Conservation (phyloP, 139 green algal species). For the Closterium sp. region DNA sequence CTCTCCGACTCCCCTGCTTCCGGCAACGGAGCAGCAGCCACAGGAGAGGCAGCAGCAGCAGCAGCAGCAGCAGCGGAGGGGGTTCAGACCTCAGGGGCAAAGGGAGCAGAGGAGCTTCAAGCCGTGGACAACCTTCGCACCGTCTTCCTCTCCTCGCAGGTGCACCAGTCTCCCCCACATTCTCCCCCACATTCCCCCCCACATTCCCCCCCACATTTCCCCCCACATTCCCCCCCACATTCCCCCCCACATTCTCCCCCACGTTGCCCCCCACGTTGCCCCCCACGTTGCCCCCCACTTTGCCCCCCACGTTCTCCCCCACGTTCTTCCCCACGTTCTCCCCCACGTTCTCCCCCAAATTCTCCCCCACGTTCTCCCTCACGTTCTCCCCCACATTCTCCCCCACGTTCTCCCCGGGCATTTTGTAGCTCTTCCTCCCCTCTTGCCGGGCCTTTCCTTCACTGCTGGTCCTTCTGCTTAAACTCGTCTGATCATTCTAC, state of each 20-base stretch:
- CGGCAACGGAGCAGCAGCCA: too few relatives aligned
- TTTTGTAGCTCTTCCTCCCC: too few relatives aligned
- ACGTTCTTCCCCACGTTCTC: too few relatives aligned
- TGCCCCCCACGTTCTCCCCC: constrained; percentile 5
- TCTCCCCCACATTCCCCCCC: not conserved
- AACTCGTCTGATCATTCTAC: too few relatives aligned
- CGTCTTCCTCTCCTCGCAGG: constrained; percentile 54
- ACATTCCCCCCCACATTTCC: not conserved
- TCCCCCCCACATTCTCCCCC: not conserved
- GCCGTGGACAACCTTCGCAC: constrained; percentile 63
- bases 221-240: not conserved
- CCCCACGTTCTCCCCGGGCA: too few relatives aligned
- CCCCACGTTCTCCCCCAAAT: too few relatives aligned
- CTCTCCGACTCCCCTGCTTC: not conserved
- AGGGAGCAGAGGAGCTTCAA: constrained; percentile 11
- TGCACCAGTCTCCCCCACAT: not conserved
- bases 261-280: not conserved
- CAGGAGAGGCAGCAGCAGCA: not conserved
- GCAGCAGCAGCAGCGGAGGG: not conserved
- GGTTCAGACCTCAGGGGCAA: too few relatives aligned
- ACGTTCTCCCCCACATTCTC: too few relatives aligned
- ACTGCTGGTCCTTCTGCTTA: too few relatives aligned
- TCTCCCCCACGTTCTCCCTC: too few relatives aligned
- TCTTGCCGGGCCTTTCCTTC: too few relatives aligned
- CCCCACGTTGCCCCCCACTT: not conserved